phyloP scores from a whole-genome alignment of 1,284 basidiomycete species.

The Vanrija sp. region DNA sequence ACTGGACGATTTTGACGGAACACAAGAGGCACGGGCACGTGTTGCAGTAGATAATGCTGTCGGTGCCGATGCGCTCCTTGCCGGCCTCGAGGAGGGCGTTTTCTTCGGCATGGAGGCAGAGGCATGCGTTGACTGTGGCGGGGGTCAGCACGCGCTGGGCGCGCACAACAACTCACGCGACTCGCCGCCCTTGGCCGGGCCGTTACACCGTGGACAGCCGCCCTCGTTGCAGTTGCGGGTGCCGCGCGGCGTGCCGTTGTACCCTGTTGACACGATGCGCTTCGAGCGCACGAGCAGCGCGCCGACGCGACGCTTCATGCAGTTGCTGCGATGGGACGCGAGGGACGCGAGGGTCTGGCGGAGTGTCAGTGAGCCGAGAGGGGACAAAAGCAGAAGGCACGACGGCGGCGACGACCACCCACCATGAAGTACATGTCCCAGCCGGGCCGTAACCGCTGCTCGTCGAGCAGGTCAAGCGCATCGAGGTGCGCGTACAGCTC shows the following conservation, averaged over 20 bases:
- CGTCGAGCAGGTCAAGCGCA: constrained; percentile 63
- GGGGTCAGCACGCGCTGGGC: too few relatives aligned
- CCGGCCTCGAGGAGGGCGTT: constrained; percentile 94
- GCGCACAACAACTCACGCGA: constrained; percentile 46
- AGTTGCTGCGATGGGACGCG: constrained; percentile 84
- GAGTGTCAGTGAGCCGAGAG: neutral
- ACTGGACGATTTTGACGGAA: constrained; percentile 90
- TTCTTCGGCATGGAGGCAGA: constrained; percentile 97
- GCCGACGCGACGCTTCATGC: constrained; percentile 96
- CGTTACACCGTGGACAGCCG: constrained; percentile 78
- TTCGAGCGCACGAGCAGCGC: constrained; percentile 78
- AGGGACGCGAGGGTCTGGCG: constrained; percentile 79
- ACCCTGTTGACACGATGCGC: constrained; percentile 91
- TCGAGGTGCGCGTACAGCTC: constrained; percentile 65
- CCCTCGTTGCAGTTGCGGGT: constrained; percentile 82
- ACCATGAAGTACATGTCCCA: constrained; percentile 98
- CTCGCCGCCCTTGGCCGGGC: constrained; percentile 54
- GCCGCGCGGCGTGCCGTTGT: constrained; percentile 94
- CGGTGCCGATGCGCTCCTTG: constrained; percentile 72
- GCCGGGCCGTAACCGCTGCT: constrained; percentile 70
- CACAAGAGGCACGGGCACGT: constrained; percentile 94
- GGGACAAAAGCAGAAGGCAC: too few relatives aligned
- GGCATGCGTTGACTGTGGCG: constrained; percentile 70
- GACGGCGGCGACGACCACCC: constrained; percentile 19
- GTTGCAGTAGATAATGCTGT: constrained; percentile 85